Base-by-base conservation (phyloP, 495 filamentous ascomycete genomes). In the Xylaria scruposa region DNA sequence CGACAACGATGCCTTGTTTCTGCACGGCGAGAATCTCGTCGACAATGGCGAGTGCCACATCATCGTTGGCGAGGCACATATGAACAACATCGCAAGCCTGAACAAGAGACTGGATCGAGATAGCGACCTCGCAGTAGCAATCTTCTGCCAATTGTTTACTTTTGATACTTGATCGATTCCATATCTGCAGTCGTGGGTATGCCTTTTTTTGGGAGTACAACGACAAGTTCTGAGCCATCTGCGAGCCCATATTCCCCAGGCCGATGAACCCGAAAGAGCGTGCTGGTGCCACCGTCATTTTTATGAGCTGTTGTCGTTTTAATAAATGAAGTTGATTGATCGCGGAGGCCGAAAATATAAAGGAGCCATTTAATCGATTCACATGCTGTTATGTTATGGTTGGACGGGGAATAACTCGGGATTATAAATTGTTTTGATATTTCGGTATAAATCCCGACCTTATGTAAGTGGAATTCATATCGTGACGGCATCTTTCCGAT, bases 381-480 rank as follows among this genome's bases (percentile, higher is more conserved):
- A 9, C 15, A 4, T 13, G 0, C 1, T 6, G 17, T 56, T n/a
- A 6, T 56, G 33, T 49, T 26, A 64, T 29, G 36, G 4, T 24
- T 24, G 0, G 8, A 44, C n/a, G 19, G 38, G 38, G 8, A 29
- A 44, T 33, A 47, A n/a, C 24, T 46, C 42, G 13, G 24, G 15
- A 9, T 15, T 64, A 47, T 49, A 49, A 64, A n/a, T 49, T 2
- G 17, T 47, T 64, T 7, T 13, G 46, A 7, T 17, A 62, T 17
- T 64, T 64, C 61, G 61, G 61, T 15, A 64, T 64, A n/a, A 38
- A 63, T 64, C 31, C 61, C 42, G 61, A 47, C 26, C 21, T 21
- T 15, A 42, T 33, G 26, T 42, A 26, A 4, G 21, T n/a, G 42
- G 8, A 13, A 33, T 33, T 49, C n/a, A 8, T 8, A 33, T 49